These are phyloP conservation scores for Neonectria magnoliae DNA, from an alignment of 2,329 filamentous ascomycete genomes.

Conservation along the genomic window DNA sequence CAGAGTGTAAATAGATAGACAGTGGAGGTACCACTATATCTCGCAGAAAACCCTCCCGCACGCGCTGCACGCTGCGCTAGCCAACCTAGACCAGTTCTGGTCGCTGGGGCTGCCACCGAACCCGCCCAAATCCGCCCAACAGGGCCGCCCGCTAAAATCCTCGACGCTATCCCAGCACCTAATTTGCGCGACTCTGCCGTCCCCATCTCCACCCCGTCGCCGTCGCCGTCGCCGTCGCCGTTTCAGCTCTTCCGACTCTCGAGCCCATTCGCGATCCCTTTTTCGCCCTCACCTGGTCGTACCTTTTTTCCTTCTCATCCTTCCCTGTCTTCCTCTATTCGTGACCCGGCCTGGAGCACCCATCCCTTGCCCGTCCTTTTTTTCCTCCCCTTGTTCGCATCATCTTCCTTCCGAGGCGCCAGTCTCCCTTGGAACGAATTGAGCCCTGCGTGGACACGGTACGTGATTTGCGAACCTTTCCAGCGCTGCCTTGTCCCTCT, in stretches of 20 bases:
- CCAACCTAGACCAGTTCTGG: conserved; percentile 24
- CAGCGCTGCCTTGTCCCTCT: not conserved
- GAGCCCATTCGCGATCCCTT: conserved; percentile 40
- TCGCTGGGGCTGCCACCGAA: conserved; percentile 20
- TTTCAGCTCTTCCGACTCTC: conserved; percentile 38
- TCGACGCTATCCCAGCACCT: conserved; percentile 43
- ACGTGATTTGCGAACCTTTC: conserved; percentile 33
- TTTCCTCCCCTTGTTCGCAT: conserved; percentile 9
- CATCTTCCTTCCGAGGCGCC: conserved; percentile 22
- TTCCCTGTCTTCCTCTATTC: conserved; percentile 23
- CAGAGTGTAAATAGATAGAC: too few relatives aligned
- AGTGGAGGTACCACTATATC: conserved; percentile 39
- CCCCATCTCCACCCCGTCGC: conserved; percentile 6
- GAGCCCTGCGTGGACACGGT: conserved; percentile 41
- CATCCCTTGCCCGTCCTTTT: conserved; percentile 16
- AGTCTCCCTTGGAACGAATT: conserved; percentile 33
- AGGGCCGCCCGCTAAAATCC: conserved; percentile 40
- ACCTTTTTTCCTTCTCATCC: conserved; percentile 26
- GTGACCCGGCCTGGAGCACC: conserved; percentile 27
- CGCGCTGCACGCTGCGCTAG: conserved; percentile 27
- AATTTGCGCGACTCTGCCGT: conserved; percentile 44
- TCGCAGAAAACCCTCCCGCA: conserved; percentile 36
- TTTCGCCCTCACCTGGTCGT: conserved; percentile 32
- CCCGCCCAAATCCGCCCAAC: conserved; percentile 40
- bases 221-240: conserved; percentile 13